phyloP scores from a whole-genome alignment of 768 basidiomycete genomes.

The Hysterangium stoloniferum region DNA sequence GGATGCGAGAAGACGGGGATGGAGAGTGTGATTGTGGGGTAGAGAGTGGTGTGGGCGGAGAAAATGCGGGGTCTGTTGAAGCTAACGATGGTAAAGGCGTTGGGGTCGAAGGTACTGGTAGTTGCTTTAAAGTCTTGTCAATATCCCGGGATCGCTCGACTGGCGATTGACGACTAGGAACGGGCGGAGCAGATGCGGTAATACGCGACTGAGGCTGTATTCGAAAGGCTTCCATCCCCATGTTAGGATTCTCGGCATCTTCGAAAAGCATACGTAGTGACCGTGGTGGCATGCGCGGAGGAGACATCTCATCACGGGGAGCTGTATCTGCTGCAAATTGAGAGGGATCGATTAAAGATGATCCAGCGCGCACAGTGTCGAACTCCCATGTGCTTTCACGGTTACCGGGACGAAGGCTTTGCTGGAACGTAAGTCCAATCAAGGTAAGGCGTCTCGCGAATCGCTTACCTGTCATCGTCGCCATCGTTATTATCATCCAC shows the following conservation, averaged over 20 bases:
- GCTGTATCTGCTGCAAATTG: slow-evolving; percentile 12
- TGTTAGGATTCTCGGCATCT: slow-evolving; percentile 14
- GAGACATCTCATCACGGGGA: slow-evolving; percentile 13
- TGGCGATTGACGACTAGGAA: not conserved
- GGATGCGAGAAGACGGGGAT: slow-evolving; percentile 28
- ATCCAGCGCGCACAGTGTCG: slow-evolving; percentile 53
- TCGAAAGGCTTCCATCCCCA: slow-evolving; percentile 6
- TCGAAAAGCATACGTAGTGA: slow-evolving; percentile 79
- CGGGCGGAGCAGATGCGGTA: slow-evolving; percentile 9
- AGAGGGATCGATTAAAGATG: slow-evolving; percentile 16
- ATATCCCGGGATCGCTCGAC: slow-evolving; percentile 19
- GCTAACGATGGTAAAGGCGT: slow-evolving; percentile 9
- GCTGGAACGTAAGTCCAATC: not conserved
- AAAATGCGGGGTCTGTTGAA: slow-evolving; percentile 12
- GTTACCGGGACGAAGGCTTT: not conserved
- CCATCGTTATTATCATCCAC: slow-evolving; percentile 63
- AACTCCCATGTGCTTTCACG: slow-evolving; percentile 62
- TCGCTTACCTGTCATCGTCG: slow-evolving; percentile 25
- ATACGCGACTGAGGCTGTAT: slow-evolving; percentile 12
- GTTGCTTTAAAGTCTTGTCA: slow-evolving; percentile 19
- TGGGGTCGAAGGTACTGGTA: slow-evolving; percentile 11
- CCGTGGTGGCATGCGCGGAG: slow-evolving; percentile 49
- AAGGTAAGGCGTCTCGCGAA: not conserved
- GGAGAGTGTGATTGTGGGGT: slow-evolving; percentile 20
- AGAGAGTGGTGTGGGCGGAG: slow-evolving; percentile 11